phyloP scores from a whole-genome alignment of 169 alveolate species.

The Eimeria acervulina region DNA sequence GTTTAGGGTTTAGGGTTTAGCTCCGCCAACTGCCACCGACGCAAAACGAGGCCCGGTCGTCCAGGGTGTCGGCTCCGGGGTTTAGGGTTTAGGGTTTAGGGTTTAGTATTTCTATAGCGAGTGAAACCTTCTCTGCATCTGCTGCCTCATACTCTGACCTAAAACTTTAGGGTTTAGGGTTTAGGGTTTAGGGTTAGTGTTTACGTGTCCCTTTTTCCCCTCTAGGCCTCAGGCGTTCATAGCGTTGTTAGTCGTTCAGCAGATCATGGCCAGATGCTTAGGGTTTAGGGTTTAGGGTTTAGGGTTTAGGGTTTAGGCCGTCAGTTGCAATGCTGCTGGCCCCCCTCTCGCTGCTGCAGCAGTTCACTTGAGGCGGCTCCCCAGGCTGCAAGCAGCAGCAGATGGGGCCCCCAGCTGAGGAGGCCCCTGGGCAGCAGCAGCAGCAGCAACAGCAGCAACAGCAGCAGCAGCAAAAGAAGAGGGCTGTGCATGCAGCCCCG shows the following conservation, averaged over 20 bases:
- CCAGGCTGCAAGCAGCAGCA: neutral
- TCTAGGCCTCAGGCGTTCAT: no score
- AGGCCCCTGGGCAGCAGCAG: neutral
- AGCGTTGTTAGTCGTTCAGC: neutral
- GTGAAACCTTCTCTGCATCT: neutral
- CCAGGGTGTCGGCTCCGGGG: neutral
- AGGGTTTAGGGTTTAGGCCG: neutral
- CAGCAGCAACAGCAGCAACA: neutral
- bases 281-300: neutral
- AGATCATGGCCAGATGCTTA: neutral
- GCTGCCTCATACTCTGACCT: neutral
- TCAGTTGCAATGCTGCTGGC: neutral
- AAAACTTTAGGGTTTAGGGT: neutral
- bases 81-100: neutral
- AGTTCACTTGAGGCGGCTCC: no score
- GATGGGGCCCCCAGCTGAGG: neutral
- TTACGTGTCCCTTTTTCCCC: no score
- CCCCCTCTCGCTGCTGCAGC: neutral
- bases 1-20: slow-evolving; percentile 6
- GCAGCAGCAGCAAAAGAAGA: no score
- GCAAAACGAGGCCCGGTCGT: neutral
- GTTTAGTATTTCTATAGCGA: neutral
- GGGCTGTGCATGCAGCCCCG: neutral
- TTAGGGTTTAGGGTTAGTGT: neutral
- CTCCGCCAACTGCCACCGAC: neutral